phyloP scores from a whole-genome alignment of 164 flowering plant species.

The Annona cherimola region DNA sequence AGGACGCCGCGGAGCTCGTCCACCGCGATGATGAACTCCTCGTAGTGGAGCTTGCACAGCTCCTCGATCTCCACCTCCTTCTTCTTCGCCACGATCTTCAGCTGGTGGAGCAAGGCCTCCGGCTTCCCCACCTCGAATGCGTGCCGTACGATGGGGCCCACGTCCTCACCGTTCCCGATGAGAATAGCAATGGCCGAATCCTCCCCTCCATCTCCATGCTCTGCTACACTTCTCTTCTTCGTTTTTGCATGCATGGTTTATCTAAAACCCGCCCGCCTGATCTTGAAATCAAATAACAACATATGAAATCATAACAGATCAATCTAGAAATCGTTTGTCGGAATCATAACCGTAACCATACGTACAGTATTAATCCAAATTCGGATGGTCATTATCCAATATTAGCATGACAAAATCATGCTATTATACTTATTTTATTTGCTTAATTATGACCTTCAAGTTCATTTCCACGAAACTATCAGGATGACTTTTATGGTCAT shows the following conservation, averaged over 20 bases:
- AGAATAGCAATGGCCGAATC: constrained; percentile 65
- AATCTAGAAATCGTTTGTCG: too few species aligned
- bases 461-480: too few species aligned
- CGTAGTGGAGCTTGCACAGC: constrained; percentile 85
- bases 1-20: constrained; percentile 94
- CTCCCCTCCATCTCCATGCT: constrained; percentile 72
- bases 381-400: too few species aligned
- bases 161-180: constrained; percentile 78
- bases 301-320: too few species aligned
- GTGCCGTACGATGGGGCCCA: constrained; percentile 73
- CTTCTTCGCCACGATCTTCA: constrained; percentile 63
- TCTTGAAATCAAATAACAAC: too few species aligned
- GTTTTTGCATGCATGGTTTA: constrained; percentile 51
- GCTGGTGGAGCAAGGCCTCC: constrained; percentile 69
- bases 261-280: too few species aligned
- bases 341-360: too few species aligned
- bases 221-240: constrained; percentile 50
- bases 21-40: constrained; percentile 85
- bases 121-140: constrained; percentile 84
- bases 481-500: too few species aligned
- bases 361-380: too few species aligned
- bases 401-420: too few species aligned
- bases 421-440: too few species aligned
- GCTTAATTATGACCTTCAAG: too few species aligned
- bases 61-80: constrained; percentile 96